These are phyloP conservation scores for Ogataea saltuana DNA, from an alignment of 805 yeast genomes.

Conservation along the genomic window DNA sequence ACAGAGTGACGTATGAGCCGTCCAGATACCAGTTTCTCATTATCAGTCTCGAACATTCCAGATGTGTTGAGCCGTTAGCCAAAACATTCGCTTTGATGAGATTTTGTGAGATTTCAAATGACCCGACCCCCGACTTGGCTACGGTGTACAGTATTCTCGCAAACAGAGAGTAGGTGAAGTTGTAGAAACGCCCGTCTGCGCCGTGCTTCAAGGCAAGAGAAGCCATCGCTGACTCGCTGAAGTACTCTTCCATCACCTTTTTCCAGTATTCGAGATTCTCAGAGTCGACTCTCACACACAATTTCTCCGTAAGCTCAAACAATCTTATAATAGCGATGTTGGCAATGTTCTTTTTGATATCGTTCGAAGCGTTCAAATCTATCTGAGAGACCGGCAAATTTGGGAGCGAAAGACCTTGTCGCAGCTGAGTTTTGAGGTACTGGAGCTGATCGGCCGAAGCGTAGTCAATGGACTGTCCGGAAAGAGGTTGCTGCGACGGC, in stretches of 20 bases:
- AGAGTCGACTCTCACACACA: conserved; percentile 42
- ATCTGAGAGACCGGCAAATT: conserved; percentile 12
- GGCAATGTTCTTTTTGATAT: conserved; percentile 38
- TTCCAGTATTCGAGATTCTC: conserved; percentile 52
- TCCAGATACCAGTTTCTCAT: conserved; percentile 58
- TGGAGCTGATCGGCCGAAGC: conserved; percentile 7
- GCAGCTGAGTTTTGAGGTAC: conserved; percentile 10
- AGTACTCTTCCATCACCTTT: conserved; percentile 48
- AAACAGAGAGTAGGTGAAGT: conserved; percentile 62
- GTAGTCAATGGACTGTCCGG: background rate
- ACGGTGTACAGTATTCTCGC: conserved; percentile 60
- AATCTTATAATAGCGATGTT: conserved; percentile 53
- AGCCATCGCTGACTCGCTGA: conserved; percentile 51
- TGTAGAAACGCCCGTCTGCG: conserved; percentile 56
- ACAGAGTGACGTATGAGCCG: conserved; percentile 66
- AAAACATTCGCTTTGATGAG: conserved; percentile 52
- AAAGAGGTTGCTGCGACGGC: conserved; percentile 1
- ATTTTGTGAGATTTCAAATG: conserved; percentile 52
- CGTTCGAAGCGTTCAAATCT: conserved; percentile 23
- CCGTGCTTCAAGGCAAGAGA: conserved; percentile 48
- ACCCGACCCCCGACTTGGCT: conserved; percentile 50
- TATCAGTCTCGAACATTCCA: conserved; percentile 53
- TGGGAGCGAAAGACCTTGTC: conserved; percentile 13
- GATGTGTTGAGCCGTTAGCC: conserved; percentile 52
- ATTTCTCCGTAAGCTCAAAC: conserved; percentile 49